A percentile compares a stretch with the other conserved stretches of the same genome.
Evolutionary conservation across 768 basidiomycete species (phyloP).

Genomic region (Tulasnella calospora): DNA sequence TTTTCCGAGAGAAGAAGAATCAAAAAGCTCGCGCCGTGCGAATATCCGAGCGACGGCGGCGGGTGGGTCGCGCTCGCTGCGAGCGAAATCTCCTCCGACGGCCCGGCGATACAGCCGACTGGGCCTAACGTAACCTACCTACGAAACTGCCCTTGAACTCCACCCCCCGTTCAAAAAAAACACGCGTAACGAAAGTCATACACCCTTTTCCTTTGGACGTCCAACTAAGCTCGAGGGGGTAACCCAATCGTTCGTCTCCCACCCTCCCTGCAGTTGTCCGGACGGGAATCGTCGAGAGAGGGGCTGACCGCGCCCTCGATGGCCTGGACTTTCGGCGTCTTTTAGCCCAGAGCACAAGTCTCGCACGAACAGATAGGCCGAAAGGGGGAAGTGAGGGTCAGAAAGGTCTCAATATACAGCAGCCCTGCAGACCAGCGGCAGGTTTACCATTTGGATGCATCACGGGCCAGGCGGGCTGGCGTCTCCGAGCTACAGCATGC

Average conservation of each 20-base stretch:
- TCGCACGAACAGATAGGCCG: neutral
- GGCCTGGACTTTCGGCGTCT: neutral
- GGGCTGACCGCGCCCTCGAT: neutral
- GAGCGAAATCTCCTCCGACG: neutral
- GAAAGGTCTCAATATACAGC: neutral
- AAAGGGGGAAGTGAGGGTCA: neutral
- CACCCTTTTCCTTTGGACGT: neutral
- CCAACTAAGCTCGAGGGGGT: neutral
- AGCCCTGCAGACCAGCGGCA: neutral
- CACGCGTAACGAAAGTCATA: neutral
- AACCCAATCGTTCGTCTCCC: neutral
- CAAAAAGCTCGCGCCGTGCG: neutral
- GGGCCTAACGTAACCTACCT: slow-evolving; percentile 2
- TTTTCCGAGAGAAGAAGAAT: neutral
- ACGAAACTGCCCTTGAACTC: neutral
- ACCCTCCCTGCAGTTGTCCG: slow-evolving; percentile 7
- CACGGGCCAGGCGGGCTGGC: neutral
- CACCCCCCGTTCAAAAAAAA: neutral
- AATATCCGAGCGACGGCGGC: slow-evolving; percentile 2
- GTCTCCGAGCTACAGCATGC: neutral
- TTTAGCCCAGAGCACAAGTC: neutral
- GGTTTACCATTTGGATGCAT: neutral
- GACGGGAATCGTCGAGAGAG: neutral
- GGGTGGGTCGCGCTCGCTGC: neutral
- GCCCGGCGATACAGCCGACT: neutral